A percentile compares a stretch with the other conserved stretches of the same genome.
Conservation (phyloP, 2,329 filamentous ascomycete genomes). For the Pochonia chlamydosporia region DNA sequence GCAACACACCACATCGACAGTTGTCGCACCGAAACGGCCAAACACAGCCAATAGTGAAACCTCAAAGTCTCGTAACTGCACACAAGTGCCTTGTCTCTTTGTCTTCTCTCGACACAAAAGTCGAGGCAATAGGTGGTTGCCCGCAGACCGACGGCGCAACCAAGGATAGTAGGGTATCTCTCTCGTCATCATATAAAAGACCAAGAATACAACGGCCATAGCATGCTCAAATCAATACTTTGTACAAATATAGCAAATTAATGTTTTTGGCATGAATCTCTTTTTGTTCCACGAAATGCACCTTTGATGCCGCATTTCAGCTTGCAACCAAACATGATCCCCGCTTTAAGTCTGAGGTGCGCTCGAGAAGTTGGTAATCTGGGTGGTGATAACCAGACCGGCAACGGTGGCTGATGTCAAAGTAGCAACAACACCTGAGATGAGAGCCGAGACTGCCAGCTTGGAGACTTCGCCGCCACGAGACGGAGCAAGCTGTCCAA, state of each 20-base stretch:
- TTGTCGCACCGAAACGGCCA: not conserved
- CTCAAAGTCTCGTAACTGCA: not conserved
- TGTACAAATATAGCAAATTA: not conserved
- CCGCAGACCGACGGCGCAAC: not conserved
- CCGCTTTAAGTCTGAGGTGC: not conserved
- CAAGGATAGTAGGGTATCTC: conserved; percentile 2
- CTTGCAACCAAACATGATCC: not conserved
- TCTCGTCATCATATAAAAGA: not conserved
- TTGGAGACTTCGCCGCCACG: conserved; percentile 69
- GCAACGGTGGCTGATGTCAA: conserved; percentile 74
- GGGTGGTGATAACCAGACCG: conserved; percentile 63
- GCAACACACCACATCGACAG: not conserved
- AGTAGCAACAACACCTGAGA: conserved; percentile 74
- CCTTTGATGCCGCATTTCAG: too few relatives aligned
- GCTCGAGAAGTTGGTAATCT: conserved; percentile 18
- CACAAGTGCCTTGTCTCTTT: conserved; percentile 1
- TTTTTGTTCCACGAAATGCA: not conserved
- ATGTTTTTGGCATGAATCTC: not conserved
- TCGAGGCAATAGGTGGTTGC: not conserved
- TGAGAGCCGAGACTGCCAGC: conserved; percentile 69
- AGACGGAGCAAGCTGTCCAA: conserved; percentile 72
- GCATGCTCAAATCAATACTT: not conserved
- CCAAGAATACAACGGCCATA: not conserved
- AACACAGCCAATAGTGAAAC: not conserved
- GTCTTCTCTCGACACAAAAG: not conserved